phyloP scores from a whole-genome alignment of 805 yeast species.

The Metschnikowia anglica region DNA sequence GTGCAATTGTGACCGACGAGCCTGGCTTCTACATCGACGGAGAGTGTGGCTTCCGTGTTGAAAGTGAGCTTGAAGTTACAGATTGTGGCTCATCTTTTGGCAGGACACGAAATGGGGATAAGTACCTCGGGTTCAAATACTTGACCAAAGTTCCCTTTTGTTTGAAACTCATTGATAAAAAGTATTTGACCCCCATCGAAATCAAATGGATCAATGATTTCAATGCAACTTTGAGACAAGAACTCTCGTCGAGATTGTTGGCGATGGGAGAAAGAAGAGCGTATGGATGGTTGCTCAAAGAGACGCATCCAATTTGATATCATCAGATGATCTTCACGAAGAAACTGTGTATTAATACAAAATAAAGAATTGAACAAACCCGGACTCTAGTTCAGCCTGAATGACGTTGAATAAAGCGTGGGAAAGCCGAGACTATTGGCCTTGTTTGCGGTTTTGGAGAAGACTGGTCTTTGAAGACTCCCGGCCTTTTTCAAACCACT shows the following conservation, averaged over 20 bases:
- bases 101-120: slow-evolving; percentile 27
- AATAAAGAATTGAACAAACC: slow-evolving; percentile 3
- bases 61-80: slow-evolving; percentile 70
- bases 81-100: slow-evolving; percentile 41
- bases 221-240: slow-evolving; percentile 33
- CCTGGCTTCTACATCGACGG: slow-evolving; percentile 94
- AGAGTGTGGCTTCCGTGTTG: slow-evolving; percentile 87
- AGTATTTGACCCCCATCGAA: slow-evolving; percentile 31
- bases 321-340: background rate
- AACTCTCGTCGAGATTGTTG: slow-evolving; percentile 39
- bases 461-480: slow-evolving; percentile 19
- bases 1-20: slow-evolving; percentile 84
- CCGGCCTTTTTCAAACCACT: slow-evolving; percentile 17
- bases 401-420: slow-evolving; percentile 19
- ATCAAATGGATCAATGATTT: slow-evolving; percentile 41
- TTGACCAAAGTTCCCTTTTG: slow-evolving; percentile 45
- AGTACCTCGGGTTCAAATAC: slow-evolving; percentile 39
- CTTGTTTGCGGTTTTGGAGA: slow-evolving; percentile 8
- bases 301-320: slow-evolving; percentile 45
- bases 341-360: slow-evolving; percentile 1
- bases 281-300: slow-evolving; percentile 67
- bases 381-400: slow-evolving; percentile 11
- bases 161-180: slow-evolving; percentile 33
- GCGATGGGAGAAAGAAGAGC: slow-evolving; percentile 58
- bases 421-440: slow-evolving; percentile 18